Base-by-base conservation (phyloP, 768 basidiomycete genomes). In the Phaeolepiota aurea region DNA sequence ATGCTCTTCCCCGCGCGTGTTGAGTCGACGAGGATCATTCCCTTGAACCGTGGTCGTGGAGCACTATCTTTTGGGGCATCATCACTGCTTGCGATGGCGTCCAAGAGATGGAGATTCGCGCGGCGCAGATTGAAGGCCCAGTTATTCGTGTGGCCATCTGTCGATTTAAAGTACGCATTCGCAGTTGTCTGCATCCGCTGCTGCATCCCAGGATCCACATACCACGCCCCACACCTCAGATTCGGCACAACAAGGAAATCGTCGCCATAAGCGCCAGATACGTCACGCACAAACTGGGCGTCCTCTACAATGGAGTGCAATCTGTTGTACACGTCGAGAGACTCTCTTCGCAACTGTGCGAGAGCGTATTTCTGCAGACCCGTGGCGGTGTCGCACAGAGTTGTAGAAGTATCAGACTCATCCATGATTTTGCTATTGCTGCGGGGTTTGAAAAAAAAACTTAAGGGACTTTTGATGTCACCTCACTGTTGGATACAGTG, bases 151-250 rank as follows among this genome's bases (percentile, higher is more conserved):
- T 93, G 90, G 0, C 90, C 91, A 50, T 93, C 89, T 0, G 87
- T 92, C 0, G 89, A 90, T 53, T 94, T 94, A 72, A 87, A 97
- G 65, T 90, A 97, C 12, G 79, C 88, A 10, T 72, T 67, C 3
- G 62, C 48, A 30, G 61, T 11, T 38, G 23, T 50, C 71, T 52
- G 53, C 10, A 79, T n/a, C n/a, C n/a, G n/a, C n/a, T n/a, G n/a
- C n/a, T n/a, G n/a, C n/a, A n/a, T n/a, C 4, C 50, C 44, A 14
- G 90, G 87, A 50, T 90, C 72, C 4, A 82, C 77, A 57, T 96
- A 97, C 93, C 93, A 98, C 4, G 83, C 83, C 3, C 94, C 94
- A 52, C 92, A 96, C 16, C 94, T 77, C 53, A 92, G 72, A 56
- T 98, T 98, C 2, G 94, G 90, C 87, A 53, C 23, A 23, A 16